phyloP scores from a whole-genome alignment of 78 protist genomes.

The Thecamonas trahens region DNA sequence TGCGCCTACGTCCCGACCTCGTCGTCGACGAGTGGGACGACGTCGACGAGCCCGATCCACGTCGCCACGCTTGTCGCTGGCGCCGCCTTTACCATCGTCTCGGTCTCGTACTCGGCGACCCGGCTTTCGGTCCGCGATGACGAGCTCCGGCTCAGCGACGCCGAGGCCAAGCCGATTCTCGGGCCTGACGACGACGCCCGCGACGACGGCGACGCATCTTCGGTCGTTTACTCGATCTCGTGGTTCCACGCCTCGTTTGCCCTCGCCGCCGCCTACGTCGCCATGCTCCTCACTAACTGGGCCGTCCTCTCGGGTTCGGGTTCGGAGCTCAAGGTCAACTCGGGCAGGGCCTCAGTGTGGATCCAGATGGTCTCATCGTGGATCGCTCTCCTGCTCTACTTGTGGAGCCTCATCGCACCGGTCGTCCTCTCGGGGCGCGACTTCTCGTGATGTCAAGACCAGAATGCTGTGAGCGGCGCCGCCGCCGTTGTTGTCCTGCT shows the following conservation, averaged over 20 bases:
- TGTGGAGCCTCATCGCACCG: slow-evolving; percentile 63
- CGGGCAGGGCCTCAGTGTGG: slow-evolving; percentile 42
- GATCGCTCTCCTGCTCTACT: slow-evolving; percentile 33
- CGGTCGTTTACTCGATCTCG: slow-evolving; percentile 37
- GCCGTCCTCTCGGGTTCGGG: slow-evolving; percentile 10
- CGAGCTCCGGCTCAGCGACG: slow-evolving; percentile 13
- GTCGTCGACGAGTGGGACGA: neutral
- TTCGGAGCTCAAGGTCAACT: neutral
- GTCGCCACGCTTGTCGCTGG: slow-evolving; percentile 9
- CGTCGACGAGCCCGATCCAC: neutral
- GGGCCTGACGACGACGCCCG: neutral
- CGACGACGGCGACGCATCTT: neutral
- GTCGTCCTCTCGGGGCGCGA: slow-evolving; percentile 25
- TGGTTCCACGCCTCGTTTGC: slow-evolving; percentile 52
- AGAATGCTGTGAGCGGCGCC: no score
- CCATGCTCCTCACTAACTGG: slow-evolving; percentile 44
- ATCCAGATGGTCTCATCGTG: slow-evolving; percentile 46
- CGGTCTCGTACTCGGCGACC: slow-evolving; percentile 43
- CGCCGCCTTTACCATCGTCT: slow-evolving; percentile 43
- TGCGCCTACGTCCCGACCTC: neutral
- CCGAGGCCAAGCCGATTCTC: neutral
- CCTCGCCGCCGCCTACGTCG: slow-evolving; percentile 52
- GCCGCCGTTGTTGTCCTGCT: no score
- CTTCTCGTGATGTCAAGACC: no score
- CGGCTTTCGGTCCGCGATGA: slow-evolving; percentile 41